phyloP scores from a whole-genome alignment of 2,329 filamentous ascomycete genomes.

The Epichloe sibirici region DNA sequence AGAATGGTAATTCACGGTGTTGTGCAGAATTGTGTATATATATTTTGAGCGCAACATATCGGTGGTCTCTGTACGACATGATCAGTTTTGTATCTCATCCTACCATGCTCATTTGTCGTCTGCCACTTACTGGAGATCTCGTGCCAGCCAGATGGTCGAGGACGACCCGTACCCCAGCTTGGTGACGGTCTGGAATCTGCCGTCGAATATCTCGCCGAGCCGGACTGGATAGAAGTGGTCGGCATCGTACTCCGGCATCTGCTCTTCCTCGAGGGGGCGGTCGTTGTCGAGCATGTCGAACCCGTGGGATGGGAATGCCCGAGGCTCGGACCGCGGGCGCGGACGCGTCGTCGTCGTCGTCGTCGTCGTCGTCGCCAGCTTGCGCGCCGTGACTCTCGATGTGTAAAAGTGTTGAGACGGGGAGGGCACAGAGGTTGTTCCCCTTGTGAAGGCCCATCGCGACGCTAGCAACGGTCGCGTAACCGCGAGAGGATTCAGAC shows the following conservation, averaged over 20 bases:
- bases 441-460: too few species aligned
- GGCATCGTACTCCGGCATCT: constrained; percentile 20
- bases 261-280: constrained; percentile 25
- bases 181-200: constrained; percentile 23
- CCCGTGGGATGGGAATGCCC: constrained; percentile 9
- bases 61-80: neutral
- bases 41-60: neutral
- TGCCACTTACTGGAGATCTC: constrained; percentile 18
- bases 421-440: too few species aligned
- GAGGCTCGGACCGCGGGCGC: constrained; percentile 5
- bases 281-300: constrained; percentile 8
- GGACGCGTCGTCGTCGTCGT: too few species aligned
- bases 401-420: too few species aligned
- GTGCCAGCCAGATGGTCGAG: constrained; percentile 32
- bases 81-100: neutral
- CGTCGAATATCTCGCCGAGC: constrained; percentile 23
- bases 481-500: too few species aligned
- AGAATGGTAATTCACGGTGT: neutral
- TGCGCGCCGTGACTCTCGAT: too few species aligned
- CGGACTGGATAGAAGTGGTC: constrained; percentile 26
- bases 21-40: neutral
- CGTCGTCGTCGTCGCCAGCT: too few species aligned
- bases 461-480: too few species aligned
- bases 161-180: constrained; percentile 29
- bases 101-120: neutral